Conservation (phyloP, 805 yeast species). For the Peterozyma xylosa region DNA sequence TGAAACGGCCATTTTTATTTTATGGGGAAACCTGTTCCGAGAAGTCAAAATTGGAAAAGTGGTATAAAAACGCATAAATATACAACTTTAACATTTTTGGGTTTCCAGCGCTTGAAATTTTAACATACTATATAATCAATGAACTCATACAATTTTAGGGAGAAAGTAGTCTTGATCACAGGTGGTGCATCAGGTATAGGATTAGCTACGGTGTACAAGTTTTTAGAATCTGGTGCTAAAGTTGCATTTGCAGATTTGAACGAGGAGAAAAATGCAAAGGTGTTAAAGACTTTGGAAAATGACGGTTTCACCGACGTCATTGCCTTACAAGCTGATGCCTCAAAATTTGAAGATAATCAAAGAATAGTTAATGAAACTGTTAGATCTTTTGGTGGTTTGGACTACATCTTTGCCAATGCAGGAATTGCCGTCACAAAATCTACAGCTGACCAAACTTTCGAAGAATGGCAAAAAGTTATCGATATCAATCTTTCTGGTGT, state of each 20-base stretch:
- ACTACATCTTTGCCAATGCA: slow-evolving; percentile 11
- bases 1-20: too few relatives aligned
- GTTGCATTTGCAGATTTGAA: slow-evolving; percentile 13
- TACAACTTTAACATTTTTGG: too few relatives aligned
- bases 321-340: slow-evolving; percentile 8
- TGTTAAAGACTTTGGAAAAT: neutral
- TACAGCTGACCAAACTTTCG: slow-evolving; percentile 9
- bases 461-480: slow-evolving; percentile 10
- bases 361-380: slow-evolving; percentile 4
- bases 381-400: slow-evolving; percentile 9
- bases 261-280: neutral
- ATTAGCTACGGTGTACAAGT: slow-evolving; percentile 11
- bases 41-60: too few relatives aligned
- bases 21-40: too few relatives aligned
- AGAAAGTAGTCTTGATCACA: too few relatives aligned
- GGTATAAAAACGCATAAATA: too few relatives aligned
- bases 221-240: slow-evolving; percentile 13
- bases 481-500: slow-evolving; percentile 11
- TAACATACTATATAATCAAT: too few relatives aligned
- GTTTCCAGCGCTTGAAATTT: too few relatives aligned
- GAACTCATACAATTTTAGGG: too few relatives aligned
- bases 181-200: slow-evolving; percentile 17
- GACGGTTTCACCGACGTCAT: slow-evolving; percentile 1
- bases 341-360: slow-evolving; percentile 7
- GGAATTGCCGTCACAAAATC: slow-evolving; percentile 10